Base-by-base conservation (phyloP, 331 rosid species). In the Acacia pycnantha region DNA sequence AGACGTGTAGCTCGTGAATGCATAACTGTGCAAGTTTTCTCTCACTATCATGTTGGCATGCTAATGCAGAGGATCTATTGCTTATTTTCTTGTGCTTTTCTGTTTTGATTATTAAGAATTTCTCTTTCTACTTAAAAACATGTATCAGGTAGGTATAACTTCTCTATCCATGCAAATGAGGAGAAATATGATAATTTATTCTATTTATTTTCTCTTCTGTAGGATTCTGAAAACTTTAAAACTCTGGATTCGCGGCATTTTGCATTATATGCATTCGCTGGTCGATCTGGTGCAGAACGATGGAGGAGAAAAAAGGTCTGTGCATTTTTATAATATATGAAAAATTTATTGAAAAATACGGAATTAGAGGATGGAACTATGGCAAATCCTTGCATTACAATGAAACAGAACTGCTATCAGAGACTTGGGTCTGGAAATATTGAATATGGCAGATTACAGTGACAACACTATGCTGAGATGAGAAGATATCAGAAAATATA, bases 221-320 rank as follows among this genome's bases (percentile, higher is more conserved):
- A 93, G 98, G 83, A 84, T 73, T 87, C 96, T 68, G 97, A 91
- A 59, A 90, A 87, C 77, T 62, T 90, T n/a, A 95, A 88, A 70
- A 80, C 93, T 76, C 85, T 86, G 86, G 97, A 95, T 82, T 85
- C 92, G 50, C 97, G 97, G 47, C 97, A 95, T 88, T 95, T 93
- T 84, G 94, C 94, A 59, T 85, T 93, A 69, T 95, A 85, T 82
- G 97, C 98, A 73, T 95, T 89, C 88, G 95, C 97, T 74, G 97
- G 98, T 70, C 84, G 92, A 73, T 84, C 97, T 84, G 98, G 98
- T 12, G 24, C 3, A 58, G 85, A 76, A 62, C 90, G 93, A 77
- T 95, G 97, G 98, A 84, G 86, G 71, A 87, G 93, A 73, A 90
- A 86, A 83, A 95, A 86, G 93, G 98, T 56, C 24, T 1, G 22